Base-by-base conservation (phyloP, 2,329 filamentous ascomycete genomes). In the Mycosphaerelloides madeirae region DNA sequence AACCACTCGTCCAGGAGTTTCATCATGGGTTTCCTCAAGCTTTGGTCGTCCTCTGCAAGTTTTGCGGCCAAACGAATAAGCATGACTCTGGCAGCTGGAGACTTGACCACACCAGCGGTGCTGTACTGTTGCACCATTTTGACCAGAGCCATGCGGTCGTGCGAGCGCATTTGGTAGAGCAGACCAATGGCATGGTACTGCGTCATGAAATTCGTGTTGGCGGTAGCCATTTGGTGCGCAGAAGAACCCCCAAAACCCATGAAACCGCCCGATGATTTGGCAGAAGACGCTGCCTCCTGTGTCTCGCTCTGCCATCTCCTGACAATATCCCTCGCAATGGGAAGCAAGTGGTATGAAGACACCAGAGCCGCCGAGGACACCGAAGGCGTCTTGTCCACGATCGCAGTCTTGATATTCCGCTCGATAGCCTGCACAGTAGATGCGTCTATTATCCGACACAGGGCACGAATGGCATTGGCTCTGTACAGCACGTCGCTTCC, bases 101-200 rank as follows among this genome's bases (percentile, higher is more conserved):
- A 96, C 81, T 96, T 97, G 51, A 97, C 84, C 9, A 88, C 88
- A 46, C 93, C 93, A 13, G 89, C 81, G 41, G 84, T 84, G 41
- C 89, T 89, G 65, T 96, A 97, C 68, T 98, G 93, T 73, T 98
- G 93, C n/a, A 98, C 91, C 93, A 98, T 97, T 79, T 98, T 98
- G 49, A 97, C 91, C 59, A 98, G 73, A 16, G 93, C 90, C 93
- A 98, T 98, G 60, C 93, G 83, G 68, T 98, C 93, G 67, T 96
- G 90, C 61, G 85, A 85, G 62, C 93, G 85, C 88, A 97, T 97
- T 71, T 97, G 91, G 68, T 97, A 98, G 34, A 98, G 72, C 43
- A 98, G 79, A 53, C 93, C 93, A 72, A 98, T 95, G 53, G 93
- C 93, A 68, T 98, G 93, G 69, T 98, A 98, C 68, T 98, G 93